Conservation (phyloP, 176 grass and related monocot genomes). For the Carex pumila region DNA sequence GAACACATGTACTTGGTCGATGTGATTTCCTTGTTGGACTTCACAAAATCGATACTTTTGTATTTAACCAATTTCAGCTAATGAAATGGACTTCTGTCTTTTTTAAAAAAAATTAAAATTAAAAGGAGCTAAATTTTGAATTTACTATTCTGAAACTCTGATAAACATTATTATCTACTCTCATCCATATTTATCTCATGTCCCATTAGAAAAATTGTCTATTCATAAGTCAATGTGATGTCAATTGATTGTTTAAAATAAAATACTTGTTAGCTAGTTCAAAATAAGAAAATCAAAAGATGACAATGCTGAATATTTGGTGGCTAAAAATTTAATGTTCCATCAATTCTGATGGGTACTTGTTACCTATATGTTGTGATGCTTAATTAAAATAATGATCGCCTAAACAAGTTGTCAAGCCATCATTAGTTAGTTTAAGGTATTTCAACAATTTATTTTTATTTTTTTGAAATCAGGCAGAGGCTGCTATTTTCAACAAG, state of each 20-base stretch:
- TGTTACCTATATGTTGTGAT: neutral
- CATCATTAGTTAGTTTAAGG: conserved; percentile 20
- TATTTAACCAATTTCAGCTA: too few species aligned
- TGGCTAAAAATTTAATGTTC: neutral
- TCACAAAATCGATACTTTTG: too few species aligned
- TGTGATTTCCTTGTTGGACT: too few species aligned
- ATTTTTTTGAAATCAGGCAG: too few species aligned
- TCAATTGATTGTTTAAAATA: neutral
- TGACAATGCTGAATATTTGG: neutral
- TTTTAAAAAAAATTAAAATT: too few species aligned
- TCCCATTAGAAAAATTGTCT: neutral
- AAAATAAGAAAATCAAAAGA: neutral
- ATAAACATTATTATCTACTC: neutral
- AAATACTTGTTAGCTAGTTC: neutral
- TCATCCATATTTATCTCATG: neutral
- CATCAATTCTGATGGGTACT: conserved; percentile 4
- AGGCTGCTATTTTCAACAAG: neutral
- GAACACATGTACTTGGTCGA: too few species aligned
- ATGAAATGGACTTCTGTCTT: too few species aligned
- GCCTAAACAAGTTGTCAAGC: conserved; percentile 15
- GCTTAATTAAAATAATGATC: neutral
- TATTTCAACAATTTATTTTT: neutral
- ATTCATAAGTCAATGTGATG: neutral
- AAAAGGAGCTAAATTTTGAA: neutral
- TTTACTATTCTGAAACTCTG: neutral